Conservation (phyloP, 169 alveolate species). For the Plasmodium adleri region DNA sequence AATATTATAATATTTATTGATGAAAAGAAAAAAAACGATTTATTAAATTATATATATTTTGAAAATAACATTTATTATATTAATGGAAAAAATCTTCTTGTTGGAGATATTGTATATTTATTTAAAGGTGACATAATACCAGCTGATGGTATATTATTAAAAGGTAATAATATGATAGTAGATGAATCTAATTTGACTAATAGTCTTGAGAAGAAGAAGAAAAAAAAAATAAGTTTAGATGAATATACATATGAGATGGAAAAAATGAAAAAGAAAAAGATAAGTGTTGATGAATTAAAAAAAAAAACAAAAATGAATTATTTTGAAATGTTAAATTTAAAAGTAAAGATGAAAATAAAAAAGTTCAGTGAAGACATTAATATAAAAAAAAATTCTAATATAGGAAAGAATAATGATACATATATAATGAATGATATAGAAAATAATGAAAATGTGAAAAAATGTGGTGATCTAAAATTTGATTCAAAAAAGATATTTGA, state of each 20-base stretch:
- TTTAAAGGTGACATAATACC: constrained; percentile 59
- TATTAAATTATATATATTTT: constrained; percentile 33
- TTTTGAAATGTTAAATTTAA: constrained; percentile 35
- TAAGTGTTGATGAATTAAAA: constrained; percentile 26
- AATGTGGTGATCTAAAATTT: background rate
- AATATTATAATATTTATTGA: background rate
- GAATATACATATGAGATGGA: constrained; percentile 51
- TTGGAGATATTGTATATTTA: constrained; percentile 52
- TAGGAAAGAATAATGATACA: background rate
- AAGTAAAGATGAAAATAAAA: constrained; percentile 15
- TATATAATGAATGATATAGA: background rate
- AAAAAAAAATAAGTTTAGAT: constrained; percentile 47
- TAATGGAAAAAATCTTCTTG: constrained; percentile 49
- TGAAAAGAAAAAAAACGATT: constrained; percentile 2
- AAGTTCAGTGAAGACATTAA: constrained; percentile 3
- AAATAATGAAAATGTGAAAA: background rate
- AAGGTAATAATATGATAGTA: constrained; percentile 47
- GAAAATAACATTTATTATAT: constrained; percentile 45
- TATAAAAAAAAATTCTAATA: background rate
- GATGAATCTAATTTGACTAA: constrained; percentile 51
- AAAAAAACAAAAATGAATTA: constrained; percentile 34
- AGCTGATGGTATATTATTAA: constrained; percentile 59
- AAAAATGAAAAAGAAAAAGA: constrained; percentile 21
- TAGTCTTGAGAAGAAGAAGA: background rate
- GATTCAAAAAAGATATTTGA: too few species aligned